Percentiles rank a stretch among this genome's conserved stretches.
phyloP scores from a whole-genome alignment of 345 rosid genomes.

The Hibiscus tridactylites region DNA sequence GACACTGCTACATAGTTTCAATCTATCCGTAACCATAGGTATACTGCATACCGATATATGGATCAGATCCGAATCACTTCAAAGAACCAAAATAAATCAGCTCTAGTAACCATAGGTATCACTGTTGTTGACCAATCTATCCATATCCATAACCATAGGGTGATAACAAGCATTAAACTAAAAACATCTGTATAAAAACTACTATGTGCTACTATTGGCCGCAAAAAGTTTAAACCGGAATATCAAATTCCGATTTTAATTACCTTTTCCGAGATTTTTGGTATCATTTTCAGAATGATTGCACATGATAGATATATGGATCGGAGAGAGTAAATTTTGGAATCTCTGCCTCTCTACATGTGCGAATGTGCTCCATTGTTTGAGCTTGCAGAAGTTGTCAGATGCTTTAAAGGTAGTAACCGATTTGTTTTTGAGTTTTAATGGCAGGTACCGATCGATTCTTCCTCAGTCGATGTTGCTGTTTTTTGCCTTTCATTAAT shows the following conservation, averaged over 20 bases:
- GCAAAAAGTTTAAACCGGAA: too few species aligned
- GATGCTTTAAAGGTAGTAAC: not conserved
- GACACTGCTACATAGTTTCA: not conserved
- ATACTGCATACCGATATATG: not conserved
- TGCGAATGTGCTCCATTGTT: not conserved
- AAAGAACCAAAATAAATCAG: too few species aligned
- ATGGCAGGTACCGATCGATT: constrained; percentile 60
- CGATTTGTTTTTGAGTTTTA: constrained; percentile 3
- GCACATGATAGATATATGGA: not conserved
- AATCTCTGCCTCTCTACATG: not conserved
- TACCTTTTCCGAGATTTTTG: not conserved
- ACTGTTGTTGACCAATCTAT: too few species aligned
- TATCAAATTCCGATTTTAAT: not conserved
- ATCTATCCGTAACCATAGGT: not conserved
- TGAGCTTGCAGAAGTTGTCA: not conserved
- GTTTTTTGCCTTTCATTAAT: constrained; percentile 92
- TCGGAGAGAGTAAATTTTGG: not conserved
- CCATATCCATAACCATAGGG: too few species aligned
- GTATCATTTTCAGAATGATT: too few species aligned
- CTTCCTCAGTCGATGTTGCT: constrained; percentile 65
- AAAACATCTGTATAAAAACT: too few species aligned
- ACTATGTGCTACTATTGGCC: too few species aligned
- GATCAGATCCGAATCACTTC: too few species aligned
- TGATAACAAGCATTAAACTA: too few species aligned
- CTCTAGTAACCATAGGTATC: too few species aligned